Evolutionary conservation across 2,329 filamentous ascomycete species (phyloP), one percentile per base, ranked within the genome.

Genomic region (Aspergillus hiratsukae): DNA sequence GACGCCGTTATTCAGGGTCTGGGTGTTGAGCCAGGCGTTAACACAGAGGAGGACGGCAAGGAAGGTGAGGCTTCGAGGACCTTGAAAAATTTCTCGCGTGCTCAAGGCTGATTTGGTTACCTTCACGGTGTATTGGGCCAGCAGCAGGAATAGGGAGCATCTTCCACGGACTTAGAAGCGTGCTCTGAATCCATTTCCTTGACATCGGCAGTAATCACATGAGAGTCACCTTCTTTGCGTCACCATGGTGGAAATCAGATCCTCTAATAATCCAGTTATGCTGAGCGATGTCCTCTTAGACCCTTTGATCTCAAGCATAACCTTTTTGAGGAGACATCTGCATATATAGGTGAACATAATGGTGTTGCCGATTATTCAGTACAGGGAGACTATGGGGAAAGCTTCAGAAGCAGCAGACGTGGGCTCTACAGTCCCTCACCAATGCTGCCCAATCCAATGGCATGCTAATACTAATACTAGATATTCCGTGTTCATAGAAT

Each of bases 131-230:
- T 83, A 87, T 28, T 81, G 80, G 8, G 83, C 81, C 23, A 86
- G 76, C 4, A 89, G 78, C 48, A 89, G 65, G 25, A 90, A 75
- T n/a, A 0, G 87, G 83, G 11, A 90, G 73, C 0, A 87, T 80
- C 21, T 89, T 73, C 41, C 78, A 76, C 1, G 88, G 87, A 66
- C 88, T 88, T 57, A 90, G 75, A 7, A 81, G 77, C 0, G 86
- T 90, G 53, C 77, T 76, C 60, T 81, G 80, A 61, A 90, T 67
- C 43, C 87, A 66, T 41, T 78, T 78, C 37, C 81, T 72, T 61
- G 11, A 85, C 82, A 66, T 89, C 87, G 57, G 78, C 77, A 37
- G 80, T 83, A 66, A 88, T 74, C 71, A 55, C 69, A 64, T 9
- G 71, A 70, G 31, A 65, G 57, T 67, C 67, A 71, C 49, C 48